These are phyloP conservation scores for Nicotiana otophora DNA, from an alignment of 257 asterid species.

Conservation along the genomic window DNA sequence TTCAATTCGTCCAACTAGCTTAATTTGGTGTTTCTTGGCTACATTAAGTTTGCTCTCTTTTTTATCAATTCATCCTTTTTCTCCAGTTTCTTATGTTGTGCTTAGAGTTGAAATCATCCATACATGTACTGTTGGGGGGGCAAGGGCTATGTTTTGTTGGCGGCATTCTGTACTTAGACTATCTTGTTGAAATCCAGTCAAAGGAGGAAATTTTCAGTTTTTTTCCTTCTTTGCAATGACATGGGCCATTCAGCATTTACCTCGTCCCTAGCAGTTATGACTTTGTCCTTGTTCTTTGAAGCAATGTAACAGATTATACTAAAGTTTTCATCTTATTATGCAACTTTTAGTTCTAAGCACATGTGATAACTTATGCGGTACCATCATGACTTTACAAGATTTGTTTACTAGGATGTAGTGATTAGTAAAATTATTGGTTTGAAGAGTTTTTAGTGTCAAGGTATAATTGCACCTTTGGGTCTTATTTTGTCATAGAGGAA, in stretches of 20 bases:
- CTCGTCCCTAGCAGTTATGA: background rate
- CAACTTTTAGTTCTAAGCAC: background rate
- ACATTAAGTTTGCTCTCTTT: background rate
- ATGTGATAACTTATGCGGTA: background rate
- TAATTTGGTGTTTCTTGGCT: background rate
- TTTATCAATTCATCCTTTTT: background rate
- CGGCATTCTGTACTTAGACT: background rate
- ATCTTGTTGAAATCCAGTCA: background rate
- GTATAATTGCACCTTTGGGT: background rate
- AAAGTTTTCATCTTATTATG: background rate
- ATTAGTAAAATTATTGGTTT: background rate
- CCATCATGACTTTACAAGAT: background rate
- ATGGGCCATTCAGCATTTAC: background rate
- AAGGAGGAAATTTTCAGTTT: background rate
- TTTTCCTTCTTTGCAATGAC: background rate
- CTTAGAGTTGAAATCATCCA: conserved; percentile 2
- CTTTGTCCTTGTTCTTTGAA: conserved; percentile 2
- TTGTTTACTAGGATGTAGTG: background rate
- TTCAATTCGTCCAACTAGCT: background rate
- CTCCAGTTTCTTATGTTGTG: background rate
- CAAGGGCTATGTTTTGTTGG: background rate
- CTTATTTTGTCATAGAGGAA: background rate
- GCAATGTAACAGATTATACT: background rate
- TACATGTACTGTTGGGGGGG: background rate
- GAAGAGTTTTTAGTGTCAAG: background rate